phyloP scores from a whole-genome alignment of 2,329 filamentous ascomycete genomes.

The Xylariaceae sp. region DNA sequence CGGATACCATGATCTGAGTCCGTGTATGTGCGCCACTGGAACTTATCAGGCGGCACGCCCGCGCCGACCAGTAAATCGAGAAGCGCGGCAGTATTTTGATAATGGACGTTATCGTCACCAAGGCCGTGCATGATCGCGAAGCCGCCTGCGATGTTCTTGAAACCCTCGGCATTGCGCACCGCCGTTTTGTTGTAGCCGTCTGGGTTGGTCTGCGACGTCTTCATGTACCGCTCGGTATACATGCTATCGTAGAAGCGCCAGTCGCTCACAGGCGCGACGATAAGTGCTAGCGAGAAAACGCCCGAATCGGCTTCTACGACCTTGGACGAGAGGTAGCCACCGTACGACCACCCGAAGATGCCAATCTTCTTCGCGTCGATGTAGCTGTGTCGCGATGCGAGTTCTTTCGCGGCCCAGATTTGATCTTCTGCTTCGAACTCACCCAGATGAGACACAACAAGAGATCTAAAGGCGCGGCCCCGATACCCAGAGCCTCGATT shows the following conservation, averaged over 20 bases:
- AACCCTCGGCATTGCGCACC: conserved; percentile 63
- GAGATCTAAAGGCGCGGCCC: conserved; percentile 66
- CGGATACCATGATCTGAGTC: conserved; percentile 68
- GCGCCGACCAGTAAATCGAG: conserved; percentile 66
- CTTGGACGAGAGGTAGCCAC: conserved; percentile 71
- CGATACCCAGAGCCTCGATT: conserved; percentile 71
- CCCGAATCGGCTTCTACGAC: conserved; percentile 68
- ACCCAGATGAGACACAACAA: conserved; percentile 66
- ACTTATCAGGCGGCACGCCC: conserved; percentile 65
- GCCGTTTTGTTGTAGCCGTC: conserved; percentile 67
- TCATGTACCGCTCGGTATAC: conserved; percentile 79
- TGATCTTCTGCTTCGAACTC: conserved; percentile 70
- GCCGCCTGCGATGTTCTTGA: conserved; percentile 66
- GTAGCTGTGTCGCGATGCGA: conserved; percentile 57
- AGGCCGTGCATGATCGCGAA: conserved; percentile 71
- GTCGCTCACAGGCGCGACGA: conserved; percentile 71
- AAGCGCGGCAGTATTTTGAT: conserved; percentile 69
- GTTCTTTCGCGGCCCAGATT: conserved; percentile 68
- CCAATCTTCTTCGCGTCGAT: conserved; percentile 66
- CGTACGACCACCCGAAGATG: conserved; percentile 74
- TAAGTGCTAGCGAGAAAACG: conserved; percentile 67
- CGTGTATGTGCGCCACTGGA: conserved; percentile 70
- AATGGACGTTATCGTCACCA: conserved; percentile 76
- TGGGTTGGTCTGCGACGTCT: conserved; percentile 61
- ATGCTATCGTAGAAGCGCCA: conserved; percentile 76